Evolutionary conservation across 345 rosid genomes (phyloP).

Genomic region (Eucalyptus viminalis): DNA sequence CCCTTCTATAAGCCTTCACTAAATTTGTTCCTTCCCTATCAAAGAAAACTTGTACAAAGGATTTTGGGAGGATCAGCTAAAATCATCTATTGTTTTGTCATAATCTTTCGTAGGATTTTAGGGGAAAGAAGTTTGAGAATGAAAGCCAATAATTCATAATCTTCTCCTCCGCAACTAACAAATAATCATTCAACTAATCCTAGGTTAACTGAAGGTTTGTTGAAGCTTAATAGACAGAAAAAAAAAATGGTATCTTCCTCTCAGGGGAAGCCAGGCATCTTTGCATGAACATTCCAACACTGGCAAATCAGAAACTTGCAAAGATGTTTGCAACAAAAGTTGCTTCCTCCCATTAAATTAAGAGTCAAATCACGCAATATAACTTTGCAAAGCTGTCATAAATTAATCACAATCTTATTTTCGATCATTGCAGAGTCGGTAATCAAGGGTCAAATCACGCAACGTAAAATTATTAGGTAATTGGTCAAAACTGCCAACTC

Average conservation of each 20-base stretch:
- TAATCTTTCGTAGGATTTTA: neutral
- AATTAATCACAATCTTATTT: neutral
- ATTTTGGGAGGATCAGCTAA: neutral
- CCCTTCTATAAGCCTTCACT: neutral
- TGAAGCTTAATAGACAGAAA: neutral
- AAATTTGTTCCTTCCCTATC: neutral
- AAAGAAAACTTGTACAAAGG: neutral
- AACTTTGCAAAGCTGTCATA: neutral
- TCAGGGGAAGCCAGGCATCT: neutral
- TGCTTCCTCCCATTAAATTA: neutral
- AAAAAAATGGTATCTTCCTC: neutral
- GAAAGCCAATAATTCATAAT: neutral
- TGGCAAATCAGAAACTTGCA: neutral
- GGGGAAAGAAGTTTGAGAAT: neutral
- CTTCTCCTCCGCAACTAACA: neutral
- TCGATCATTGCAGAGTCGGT: neutral
- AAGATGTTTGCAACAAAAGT: neutral
- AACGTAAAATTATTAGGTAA: neutral
- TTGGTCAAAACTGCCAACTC: neutral
- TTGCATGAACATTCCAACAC: neutral
- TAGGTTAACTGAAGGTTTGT: neutral
- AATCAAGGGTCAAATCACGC: neutral
- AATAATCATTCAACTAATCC: neutral
- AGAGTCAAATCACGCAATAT: neutral
- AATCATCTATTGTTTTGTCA: neutral